Base-by-base conservation (phyloP, 768 basidiomycete species). In the Russula olivacea region DNA sequence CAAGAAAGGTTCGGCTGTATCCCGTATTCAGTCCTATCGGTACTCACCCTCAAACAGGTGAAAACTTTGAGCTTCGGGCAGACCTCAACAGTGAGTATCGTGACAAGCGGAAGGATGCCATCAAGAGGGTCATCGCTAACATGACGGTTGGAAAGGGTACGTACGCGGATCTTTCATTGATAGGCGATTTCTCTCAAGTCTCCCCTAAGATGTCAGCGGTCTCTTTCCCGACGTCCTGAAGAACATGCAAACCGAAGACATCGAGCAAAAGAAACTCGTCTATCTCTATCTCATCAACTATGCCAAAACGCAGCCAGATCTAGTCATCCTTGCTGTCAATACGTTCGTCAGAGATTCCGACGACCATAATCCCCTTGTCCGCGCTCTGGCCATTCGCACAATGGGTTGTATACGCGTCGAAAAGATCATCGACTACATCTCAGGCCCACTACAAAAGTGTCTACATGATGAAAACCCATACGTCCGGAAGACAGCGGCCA, bases 191-290 rank as follows among this genome's bases (percentile, higher is more conserved):
- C 38, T 19, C 38, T 36, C n/a, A 55, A 48, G 2, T n/a, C 6
- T 40, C 23, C 14, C n/a, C 9, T 23, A 58, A 90, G 89, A 93
- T 75, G 90, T 93, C 76, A 89, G 88, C 71, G 94, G 95, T 23
- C 84, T 98, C 68, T 98, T 98, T 72, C 95, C 96, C 9, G 93
- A 98, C 76, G 96, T 98, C 34, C 86, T 99, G 71, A 97, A 97
- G 82, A 98, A 98, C 76, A 97, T 94, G 95, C 96, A 98, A 77
- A 98, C 97, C 28, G 96, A 99, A 56, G 96, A 98, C 74, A 83
- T 99, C 58, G 97, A 99, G 75, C 97, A 98, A 78, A 99, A 98
- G 85, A 98, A 99, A 76, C 89, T 99, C 38, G 97, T 98, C n/a
- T 98, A 97, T 71, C 83, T 97, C 25, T 98, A 98, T 75, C 86